These are phyloP conservation scores for Nicotiana undulata DNA, from an alignment of 257 asterid genomes.

Conservation along the genomic window DNA sequence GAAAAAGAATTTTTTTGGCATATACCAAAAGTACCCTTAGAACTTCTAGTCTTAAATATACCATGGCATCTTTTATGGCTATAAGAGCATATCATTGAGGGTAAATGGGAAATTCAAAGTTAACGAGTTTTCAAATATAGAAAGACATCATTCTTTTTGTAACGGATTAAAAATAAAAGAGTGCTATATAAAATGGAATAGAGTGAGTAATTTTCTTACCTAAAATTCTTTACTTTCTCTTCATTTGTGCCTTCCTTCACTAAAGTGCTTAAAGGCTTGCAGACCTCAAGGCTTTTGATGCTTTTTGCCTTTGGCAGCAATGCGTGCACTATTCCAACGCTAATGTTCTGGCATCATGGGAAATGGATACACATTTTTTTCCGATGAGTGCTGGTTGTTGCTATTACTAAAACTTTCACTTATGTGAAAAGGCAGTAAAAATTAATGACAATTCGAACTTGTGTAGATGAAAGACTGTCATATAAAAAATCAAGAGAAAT, in stretches of 20 bases:
- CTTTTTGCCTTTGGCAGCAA: not conserved
- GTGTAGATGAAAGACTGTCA: not conserved
- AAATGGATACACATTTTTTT: too few species aligned
- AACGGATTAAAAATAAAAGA: not conserved
- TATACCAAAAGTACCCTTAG: not conserved
- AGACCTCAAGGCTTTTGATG: not conserved
- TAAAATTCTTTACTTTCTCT: not conserved
- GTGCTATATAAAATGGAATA: not conserved
- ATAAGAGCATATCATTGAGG: not conserved
- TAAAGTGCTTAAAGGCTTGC: not conserved
- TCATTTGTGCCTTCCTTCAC: not conserved
- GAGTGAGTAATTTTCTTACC: not conserved
- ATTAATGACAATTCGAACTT: not conserved
- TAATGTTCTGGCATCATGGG: too few species aligned
- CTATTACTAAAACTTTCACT: not conserved
- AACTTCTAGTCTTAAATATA: not conserved
- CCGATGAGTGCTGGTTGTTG: not conserved
- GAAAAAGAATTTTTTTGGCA: not conserved
- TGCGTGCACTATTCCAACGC: not conserved
- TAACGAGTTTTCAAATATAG: not conserved
- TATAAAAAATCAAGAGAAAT: not conserved
- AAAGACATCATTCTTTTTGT: not conserved
- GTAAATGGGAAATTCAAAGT: not conserved
- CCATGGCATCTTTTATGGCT: not conserved
- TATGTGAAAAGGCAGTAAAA: not conserved